These are phyloP conservation scores for Tympanopsis confertula DNA, from an alignment of 2,329 filamentous ascomycete species.

Conservation along the genomic window DNA sequence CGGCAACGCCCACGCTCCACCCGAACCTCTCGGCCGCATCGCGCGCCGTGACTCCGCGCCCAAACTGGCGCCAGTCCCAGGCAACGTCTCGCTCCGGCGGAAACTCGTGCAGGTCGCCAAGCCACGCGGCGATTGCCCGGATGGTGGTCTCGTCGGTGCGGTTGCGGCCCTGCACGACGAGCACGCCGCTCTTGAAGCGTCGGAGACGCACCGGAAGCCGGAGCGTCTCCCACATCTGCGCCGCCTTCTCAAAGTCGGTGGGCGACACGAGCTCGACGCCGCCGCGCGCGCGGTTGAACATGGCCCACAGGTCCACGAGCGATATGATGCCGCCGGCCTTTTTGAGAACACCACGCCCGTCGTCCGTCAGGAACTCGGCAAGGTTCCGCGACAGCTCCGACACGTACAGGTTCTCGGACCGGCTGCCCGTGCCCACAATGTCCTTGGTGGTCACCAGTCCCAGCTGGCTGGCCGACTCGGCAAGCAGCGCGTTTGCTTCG, in stretches of 20 bases:
- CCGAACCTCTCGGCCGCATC: conserved; percentile 83
- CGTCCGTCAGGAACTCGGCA: conserved; percentile 81
- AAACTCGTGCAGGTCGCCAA: conserved; percentile 59
- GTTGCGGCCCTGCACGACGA: conserved; percentile 81
- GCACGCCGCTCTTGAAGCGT: conserved; percentile 83
- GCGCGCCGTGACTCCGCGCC: conserved; percentile 77
- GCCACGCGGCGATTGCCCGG: conserved; percentile 63
- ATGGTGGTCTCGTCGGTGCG: conserved; percentile 86
- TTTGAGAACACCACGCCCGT: conserved; percentile 64
- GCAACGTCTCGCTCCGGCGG: conserved; percentile 50
- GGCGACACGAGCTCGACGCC: conserved; percentile 95
- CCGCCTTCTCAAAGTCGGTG: conserved; percentile 81
- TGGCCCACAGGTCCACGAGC: conserved; percentile 81
- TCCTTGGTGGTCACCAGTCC: conserved; percentile 91
- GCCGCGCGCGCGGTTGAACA: conserved; percentile 86
- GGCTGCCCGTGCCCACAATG: conserved; percentile 67
- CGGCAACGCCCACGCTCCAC: conserved; percentile 93
- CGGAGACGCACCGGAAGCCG: conserved; percentile 76
- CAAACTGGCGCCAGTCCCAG: conserved; percentile 71
- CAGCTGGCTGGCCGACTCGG: conserved; percentile 71
- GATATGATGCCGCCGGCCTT: conserved; percentile 80
- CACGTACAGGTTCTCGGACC: conserved; percentile 74
- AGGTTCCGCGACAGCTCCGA: conserved; percentile 76
- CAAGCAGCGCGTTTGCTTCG: conserved; percentile 65
- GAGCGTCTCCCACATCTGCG: conserved; percentile 75